Base-by-base conservation (phyloP, 768 basidiomycete species). In the Gloeostereum incarnatum region DNA sequence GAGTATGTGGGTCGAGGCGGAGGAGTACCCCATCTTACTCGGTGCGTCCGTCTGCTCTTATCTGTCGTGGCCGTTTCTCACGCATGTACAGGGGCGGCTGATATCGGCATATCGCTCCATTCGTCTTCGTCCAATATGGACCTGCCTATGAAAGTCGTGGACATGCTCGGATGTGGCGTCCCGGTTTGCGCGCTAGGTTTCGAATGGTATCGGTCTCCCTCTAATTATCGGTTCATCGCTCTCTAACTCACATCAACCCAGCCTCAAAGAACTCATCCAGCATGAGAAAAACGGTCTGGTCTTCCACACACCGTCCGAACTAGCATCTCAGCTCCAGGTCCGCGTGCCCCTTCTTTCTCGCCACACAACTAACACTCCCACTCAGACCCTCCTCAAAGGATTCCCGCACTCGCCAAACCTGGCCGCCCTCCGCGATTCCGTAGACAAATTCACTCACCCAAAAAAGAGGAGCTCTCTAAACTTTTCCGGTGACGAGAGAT, bases 71-170 rank as follows among this genome's bases (percentile, higher is more conserved):
- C 20, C 3, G 13, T 30, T 23, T 3, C 29, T 30, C 18, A 36
- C 29, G 36, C 10, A 34, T 39, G 31, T 23, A 4, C 45, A 90
- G 89, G 91, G 22, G 83, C 88, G 3, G 89, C 92, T 7, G 92
- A 99, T 57, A 49, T 99, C 27, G 96, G 96, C 2, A 73, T 98
- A 41, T 91, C 79, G 44, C 61, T 99, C 35, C 96, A 99, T 61
- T 75, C 78, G 4, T 93, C 89, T 56, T 90, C 89, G 0, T 93
- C 89, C 2, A 84, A 75, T 1, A 61, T 92, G 40, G 96, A 99
- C 59, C 64, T 99, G 39, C 96, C 96, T 2, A 99, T 99, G 96
- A 99, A 99, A 58, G 79, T 99, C 4, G 91, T 99, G 5, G 96
- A 99, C 57, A 97, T 98, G 94, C 97, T 98, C 62, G 96, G 96